Conservation (phyloP, 768 basidiomycete species). For the Mrakia hoshinonis region DNA sequence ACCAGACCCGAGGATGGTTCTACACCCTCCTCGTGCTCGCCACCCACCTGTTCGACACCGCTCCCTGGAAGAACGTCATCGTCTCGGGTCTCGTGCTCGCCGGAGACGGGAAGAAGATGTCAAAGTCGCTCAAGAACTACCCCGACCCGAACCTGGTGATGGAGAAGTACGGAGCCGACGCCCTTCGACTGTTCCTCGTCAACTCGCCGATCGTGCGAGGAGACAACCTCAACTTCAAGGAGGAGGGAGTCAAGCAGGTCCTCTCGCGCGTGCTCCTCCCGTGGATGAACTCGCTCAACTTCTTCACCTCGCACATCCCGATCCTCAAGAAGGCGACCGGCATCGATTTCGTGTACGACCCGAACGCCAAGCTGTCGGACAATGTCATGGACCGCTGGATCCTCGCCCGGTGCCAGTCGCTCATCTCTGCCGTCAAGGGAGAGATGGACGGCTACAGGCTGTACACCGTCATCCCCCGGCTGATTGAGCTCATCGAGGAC, state of each 20-base stretch:
- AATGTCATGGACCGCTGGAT: constrained; percentile 99
- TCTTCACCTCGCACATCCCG: constrained; percentile 91
- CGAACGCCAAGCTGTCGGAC: constrained; percentile 67
- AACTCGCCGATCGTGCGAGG: constrained; percentile 98
- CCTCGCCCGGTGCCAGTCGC: constrained; percentile 91
- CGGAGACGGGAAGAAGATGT: constrained; percentile 98
- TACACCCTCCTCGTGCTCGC: constrained; percentile 92
- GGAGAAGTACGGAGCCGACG: constrained; percentile 87
- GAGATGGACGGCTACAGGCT: constrained; percentile 96
- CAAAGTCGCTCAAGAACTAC: constrained; percentile 92
- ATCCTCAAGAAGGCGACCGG: constrained; percentile 72
- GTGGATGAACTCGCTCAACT: constrained; percentile 98
- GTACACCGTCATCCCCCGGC: constrained; percentile 92
- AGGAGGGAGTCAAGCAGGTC: constrained; percentile 95
- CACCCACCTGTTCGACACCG: constrained; percentile 85
- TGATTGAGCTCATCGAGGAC: constrained; percentile 86
- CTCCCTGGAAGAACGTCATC: constrained; percentile 98
- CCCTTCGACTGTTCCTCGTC: constrained; percentile 93
- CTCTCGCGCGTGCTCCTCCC: constrained; percentile 91
- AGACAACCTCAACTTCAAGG: constrained; percentile 94
- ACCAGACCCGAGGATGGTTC: constrained; percentile 99
- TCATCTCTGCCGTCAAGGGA: constrained; percentile 78
- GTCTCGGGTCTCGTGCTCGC: constrained; percentile 93
- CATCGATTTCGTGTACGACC: constrained; percentile 72
- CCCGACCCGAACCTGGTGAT: constrained; percentile 90